phyloP scores from a whole-genome alignment of 2,329 filamentous ascomycete species.

The Septoria petroselini region DNA sequence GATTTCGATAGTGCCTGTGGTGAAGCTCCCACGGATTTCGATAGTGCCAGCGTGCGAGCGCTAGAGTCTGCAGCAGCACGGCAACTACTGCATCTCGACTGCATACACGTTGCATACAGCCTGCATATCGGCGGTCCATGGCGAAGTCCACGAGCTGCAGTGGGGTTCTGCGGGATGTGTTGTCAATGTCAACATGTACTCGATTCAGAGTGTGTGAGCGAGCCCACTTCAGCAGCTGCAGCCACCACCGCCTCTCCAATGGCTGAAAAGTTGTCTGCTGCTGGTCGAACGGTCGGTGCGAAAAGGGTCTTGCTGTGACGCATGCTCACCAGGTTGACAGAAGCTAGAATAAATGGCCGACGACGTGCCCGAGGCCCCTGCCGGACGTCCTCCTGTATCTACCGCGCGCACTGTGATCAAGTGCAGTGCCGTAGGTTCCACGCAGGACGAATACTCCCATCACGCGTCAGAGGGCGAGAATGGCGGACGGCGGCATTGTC shows the following conservation, averaged over 20 bases:
- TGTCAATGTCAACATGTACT: conserved; percentile 30
- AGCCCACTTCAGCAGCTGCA: conserved; percentile 25
- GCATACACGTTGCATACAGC: not conserved
- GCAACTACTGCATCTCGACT: conserved; percentile 31
- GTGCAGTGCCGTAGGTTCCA: conserved; percentile 15
- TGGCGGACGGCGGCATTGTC: conserved; percentile 4
- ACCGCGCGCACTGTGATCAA: not conserved
- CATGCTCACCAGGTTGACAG: conserved; percentile 9
- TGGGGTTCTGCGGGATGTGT: not conserved
- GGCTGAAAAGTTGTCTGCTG: conserved; percentile 5
- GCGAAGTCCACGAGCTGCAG: too few species aligned
- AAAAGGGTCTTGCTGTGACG: conserved; percentile 15
- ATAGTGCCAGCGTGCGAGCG: conserved; percentile 28
- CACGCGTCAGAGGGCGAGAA: too few species aligned
- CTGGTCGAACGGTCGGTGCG: too few species aligned
- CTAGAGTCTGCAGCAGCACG: conserved; percentile 21
- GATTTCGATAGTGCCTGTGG: conserved; percentile 27
- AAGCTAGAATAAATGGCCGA: conserved; percentile 13
- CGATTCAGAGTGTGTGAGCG: conserved; percentile 13
- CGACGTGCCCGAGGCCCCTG: conserved; percentile 13
- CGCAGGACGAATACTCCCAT: not conserved
- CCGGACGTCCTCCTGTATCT: too few species aligned
- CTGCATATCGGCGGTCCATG: too few species aligned
- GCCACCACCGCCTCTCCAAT: conserved; percentile 23
- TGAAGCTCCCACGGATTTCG: conserved; percentile 20